Evolutionary conservation across 1,139 yeast genomes (phyloP), one percentile per base, ranked within the genome.

Genomic region (Taphrina confusa): DNA sequence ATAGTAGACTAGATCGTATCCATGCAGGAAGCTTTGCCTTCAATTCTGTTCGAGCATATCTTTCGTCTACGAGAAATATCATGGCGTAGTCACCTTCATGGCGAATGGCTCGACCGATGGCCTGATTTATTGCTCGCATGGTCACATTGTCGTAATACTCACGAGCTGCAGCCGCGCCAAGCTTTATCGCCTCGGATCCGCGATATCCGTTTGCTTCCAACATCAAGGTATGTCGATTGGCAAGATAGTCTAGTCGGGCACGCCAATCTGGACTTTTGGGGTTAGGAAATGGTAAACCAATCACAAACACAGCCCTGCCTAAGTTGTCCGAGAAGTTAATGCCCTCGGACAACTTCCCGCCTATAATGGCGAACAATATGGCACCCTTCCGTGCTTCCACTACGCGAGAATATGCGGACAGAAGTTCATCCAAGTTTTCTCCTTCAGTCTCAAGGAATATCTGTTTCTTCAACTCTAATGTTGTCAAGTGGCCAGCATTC

Each of bases 271-370:
- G 95, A 12, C 95, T 84, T 68, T 80, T 81, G 0, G 87, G 81
- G 70, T 90, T 91, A 0, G 98, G 97, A 68, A 81, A 92, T 1
- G 98, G 97, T 47, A 92, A 72, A 0, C 97, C 98, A 11, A 89
- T 77, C 87, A 92, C 85, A 1, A 89, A 75, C 0, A 92, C 94
- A 0, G 89, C 92, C 64, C 97, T 76, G 0, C 97, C 96, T 27
- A 92, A 74, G 46, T 85, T 82, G 69, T 90, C 94, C 2, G 91
- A 82, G 70, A 92, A 91, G 69, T 91, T 91, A 56, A 91, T 92
- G 4, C 98, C 98, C 71, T 91, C 98, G 0, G 96, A 88, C 76
- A 92, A 77, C 68, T 86, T 86, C 0, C 97, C 98, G 1, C 97
- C 97, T 14, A 92, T 96, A 0, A 92, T 96, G 0, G 96, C 84